phyloP scores from a whole-genome alignment of 148 eudicot species.

The Spergularia marina region DNA sequence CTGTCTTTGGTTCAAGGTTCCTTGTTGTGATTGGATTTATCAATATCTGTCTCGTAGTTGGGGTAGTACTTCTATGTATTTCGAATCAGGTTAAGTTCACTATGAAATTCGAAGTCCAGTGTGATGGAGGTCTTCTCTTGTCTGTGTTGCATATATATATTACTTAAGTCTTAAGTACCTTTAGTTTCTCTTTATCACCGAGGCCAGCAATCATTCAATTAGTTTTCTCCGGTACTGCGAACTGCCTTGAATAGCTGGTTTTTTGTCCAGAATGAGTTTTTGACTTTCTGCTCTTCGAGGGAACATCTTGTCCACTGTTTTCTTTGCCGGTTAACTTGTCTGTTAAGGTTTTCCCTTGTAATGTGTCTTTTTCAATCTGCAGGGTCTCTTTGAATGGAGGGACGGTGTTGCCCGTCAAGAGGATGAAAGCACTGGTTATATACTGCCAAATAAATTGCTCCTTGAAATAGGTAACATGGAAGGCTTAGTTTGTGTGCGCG shows the following conservation, averaged over 20 bases:
- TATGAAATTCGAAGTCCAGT: background rate
- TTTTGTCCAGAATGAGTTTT: background rate
- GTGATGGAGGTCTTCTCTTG: background rate
- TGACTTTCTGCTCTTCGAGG: background rate
- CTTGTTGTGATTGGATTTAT: background rate
- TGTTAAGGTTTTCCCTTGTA: background rate
- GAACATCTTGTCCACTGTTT: background rate
- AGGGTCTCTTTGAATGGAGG: conserved; percentile 97
- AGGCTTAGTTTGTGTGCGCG: background rate
- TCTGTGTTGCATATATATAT: background rate
- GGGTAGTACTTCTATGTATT: background rate
- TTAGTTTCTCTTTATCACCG: background rate
- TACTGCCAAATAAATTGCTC: conserved; percentile 84
- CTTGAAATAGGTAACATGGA: conserved; percentile 73
- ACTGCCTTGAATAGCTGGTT: background rate
- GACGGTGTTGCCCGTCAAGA: conserved; percentile 86
- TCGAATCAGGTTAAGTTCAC: background rate
- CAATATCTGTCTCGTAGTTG: background rate
- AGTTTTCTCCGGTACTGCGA: background rate
- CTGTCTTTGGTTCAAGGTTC: background rate
- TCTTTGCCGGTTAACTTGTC: background rate
- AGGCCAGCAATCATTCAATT: background rate
- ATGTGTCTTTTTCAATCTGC: conserved; percentile 14
- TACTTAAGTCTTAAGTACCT: background rate
- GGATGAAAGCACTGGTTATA: conserved; percentile 98